Percentiles rank a stretch among this genome's conserved stretches.
These are phyloP conservation scores for Alternaria panax DNA, from an alignment of 2,329 filamentous ascomycete species.

Conservation along the genomic window DNA sequence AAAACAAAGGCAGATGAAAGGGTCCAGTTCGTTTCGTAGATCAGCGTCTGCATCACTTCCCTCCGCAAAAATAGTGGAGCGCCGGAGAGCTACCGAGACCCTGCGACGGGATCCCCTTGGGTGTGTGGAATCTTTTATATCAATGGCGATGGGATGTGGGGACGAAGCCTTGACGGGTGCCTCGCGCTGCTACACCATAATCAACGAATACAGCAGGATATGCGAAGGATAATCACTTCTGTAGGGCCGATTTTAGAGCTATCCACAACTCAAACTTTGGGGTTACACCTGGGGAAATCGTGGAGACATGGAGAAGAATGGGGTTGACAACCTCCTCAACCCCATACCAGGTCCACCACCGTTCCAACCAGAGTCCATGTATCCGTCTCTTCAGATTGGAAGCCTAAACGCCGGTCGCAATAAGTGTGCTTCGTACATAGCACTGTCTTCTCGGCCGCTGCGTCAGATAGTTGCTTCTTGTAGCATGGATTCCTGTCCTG, in stretches of 20 bases:
- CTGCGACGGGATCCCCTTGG: conserved; percentile 19
- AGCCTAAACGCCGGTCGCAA: conserved; percentile 1
- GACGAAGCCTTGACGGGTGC: conserved; percentile 1
- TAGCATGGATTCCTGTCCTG: conserved; percentile 7
- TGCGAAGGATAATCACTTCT: conserved; percentile 1
- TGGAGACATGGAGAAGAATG: conserved; percentile 14
- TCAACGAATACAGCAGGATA: conserved; percentile 1
- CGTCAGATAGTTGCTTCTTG: conserved; percentile 12
- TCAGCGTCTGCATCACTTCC: conserved; percentile 9
- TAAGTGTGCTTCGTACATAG: neutral
- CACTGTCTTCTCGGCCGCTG: neutral
- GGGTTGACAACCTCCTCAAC: neutral
- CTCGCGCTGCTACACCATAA: conserved; percentile 3
- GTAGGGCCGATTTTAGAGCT: neutral
- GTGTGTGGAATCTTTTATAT: conserved; percentile 9
- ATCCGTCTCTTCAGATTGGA: conserved; percentile 12
- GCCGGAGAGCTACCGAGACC: conserved; percentile 20
- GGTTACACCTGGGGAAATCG: conserved; percentile 6
- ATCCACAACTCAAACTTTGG: conserved; percentile 1
- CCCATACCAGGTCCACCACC: conserved; percentile 3
- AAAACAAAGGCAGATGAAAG: conserved; percentile 12
- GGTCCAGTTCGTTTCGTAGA: conserved; percentile 14
- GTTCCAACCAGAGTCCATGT: neutral
- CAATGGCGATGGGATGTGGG: conserved; percentile 4
- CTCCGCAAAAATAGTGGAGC: conserved; percentile 27